Evolutionary conservation across 257 asterid species (phyloP), one percentile per base, ranked within the genome.

Genomic region (Ligustrum vulgare): DNA sequence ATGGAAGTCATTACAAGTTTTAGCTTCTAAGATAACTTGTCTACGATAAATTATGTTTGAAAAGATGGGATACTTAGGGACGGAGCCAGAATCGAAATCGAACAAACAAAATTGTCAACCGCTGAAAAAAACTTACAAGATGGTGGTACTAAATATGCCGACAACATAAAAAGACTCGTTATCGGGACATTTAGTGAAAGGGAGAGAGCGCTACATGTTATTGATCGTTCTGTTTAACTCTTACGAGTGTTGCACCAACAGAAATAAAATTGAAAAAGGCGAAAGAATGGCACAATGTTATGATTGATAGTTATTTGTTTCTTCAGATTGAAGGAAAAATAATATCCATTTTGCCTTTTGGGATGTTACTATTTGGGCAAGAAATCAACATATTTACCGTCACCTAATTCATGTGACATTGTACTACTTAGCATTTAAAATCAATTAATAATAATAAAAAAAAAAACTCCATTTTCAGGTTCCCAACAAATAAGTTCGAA

Each of bases 311-410:
- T 80, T 54, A 72, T 72, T 78, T 66, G 88, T 84, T 78, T 80
- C 92, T 86, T 89, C 83, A 82, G 51, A 73, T 75, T 37, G 43
- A 89, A 89, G 90, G 80, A 84, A 85, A 83, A 47, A 83, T 88
- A 90, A 86, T 87, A 76, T 82, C 62, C 36, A 15, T 74, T 79
- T 56, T 51, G n/a, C 83, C 41, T 84, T 81, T 45, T 71, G 23
- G 25, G 62, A 83, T 69, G 73, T 64, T 62, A 58, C 66, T 63
- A 64, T 65, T 81, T 39, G 83, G 72, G 80, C 25, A 60, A 36
- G 74, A 74, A 70, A 76, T 73, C 64, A 71, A 54, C 20, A 77
- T 41, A 54, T 22, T 25, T 75, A 67, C 79, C 69, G 70, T 80
- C 72, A 58, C 69, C 75, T 77, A 77, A 78, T 77, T 65, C 77